Conservation (phyloP, 345 rosid genomes). For the Moricandia arvensis region DNA sequence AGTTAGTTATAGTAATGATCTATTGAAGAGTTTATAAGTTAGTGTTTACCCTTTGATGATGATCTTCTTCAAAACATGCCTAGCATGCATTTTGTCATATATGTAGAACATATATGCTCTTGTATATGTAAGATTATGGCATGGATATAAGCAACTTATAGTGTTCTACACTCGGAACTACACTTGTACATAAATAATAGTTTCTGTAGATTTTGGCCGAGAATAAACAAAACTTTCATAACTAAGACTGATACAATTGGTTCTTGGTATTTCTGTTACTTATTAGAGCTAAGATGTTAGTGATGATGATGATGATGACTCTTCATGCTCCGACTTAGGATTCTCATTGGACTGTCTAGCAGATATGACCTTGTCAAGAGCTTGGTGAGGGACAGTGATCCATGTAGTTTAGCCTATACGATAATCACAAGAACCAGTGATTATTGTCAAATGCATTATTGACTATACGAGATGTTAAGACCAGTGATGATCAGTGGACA, state of each 20-base stretch:
- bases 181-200: neutral
- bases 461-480: too few relatives aligned
- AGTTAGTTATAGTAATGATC: neutral
- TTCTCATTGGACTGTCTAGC: slow-evolving; percentile 55
- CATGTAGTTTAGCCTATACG: slow-evolving; percentile 49
- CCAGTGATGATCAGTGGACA: too few relatives aligned
- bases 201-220: neutral
- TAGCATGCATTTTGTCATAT: neutral
- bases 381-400: slow-evolving; percentile 59
- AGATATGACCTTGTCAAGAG: slow-evolving; percentile 69
- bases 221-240: slow-evolving; percentile 6
- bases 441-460: too few relatives aligned
- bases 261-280: neutral
- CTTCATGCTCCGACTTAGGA: slow-evolving; percentile 25
- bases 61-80: neutral
- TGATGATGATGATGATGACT: slow-evolving; percentile 9
- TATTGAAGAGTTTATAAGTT: neutral
- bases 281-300: slow-evolving; percentile 14
- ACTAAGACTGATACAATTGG: slow-evolving; percentile 1
- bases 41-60: neutral
- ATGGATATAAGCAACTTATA: neutral
- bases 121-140: neutral
- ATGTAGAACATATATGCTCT: neutral
- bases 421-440: too few relatives aligned
- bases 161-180: neutral